Conservation (phyloP, 306 rosid genomes). For the Gastrolobium bilobum region DNA sequence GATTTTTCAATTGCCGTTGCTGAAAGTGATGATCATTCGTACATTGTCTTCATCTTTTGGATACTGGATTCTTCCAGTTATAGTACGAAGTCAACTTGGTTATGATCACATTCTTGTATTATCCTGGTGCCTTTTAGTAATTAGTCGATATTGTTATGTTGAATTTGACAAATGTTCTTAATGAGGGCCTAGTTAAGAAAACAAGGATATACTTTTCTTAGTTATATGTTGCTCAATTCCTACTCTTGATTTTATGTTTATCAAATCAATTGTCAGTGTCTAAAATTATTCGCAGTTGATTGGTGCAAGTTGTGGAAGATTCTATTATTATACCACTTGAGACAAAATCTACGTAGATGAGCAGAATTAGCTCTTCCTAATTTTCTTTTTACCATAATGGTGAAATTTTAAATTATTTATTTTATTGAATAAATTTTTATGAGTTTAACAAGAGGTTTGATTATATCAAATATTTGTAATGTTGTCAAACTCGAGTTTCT, state of each 20-base stretch:
- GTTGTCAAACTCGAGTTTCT: too few species aligned
- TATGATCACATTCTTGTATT: slow-evolving; percentile 14
- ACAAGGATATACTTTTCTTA: background rate
- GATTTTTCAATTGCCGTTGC: slow-evolving; percentile 25
- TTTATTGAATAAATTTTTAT: too few species aligned
- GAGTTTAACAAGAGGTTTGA: background rate
- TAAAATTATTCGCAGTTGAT: background rate
- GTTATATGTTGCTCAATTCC: background rate
- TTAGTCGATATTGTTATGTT: background rate
- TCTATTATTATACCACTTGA: background rate
- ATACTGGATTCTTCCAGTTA: background rate
- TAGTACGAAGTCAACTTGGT: background rate
- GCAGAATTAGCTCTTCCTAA: background rate
- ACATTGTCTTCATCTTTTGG: background rate
- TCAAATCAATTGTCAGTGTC: slow-evolving; percentile 2
- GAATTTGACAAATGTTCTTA: background rate
- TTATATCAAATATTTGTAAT: too few species aligned
- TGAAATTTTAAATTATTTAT: too few species aligned
- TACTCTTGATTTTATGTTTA: slow-evolving; percentile 4
- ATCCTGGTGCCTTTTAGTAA: background rate
- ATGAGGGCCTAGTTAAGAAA: background rate
- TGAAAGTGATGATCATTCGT: slow-evolving; percentile 2
- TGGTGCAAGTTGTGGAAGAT: background rate
- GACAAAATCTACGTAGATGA: background rate
- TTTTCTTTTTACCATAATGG: too few species aligned